Conservation (phyloP, 2,329 filamentous ascomycete species). For the Colletotrichum sp. region DNA sequence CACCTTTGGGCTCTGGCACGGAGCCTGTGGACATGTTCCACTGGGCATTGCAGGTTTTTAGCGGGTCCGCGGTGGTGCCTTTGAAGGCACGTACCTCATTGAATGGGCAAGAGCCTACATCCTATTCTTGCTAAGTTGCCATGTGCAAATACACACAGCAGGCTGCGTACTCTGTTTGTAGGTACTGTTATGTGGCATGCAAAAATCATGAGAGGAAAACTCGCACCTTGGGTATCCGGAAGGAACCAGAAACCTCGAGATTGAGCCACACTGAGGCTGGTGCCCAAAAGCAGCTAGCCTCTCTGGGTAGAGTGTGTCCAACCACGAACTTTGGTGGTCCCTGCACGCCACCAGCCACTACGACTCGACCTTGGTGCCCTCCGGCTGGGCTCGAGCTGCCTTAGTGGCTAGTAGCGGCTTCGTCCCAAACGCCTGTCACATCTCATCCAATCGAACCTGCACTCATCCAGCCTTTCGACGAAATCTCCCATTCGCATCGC, state of each 20-base stretch:
- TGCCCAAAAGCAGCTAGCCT: not conserved
- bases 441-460: slow-evolving; percentile 2
- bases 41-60: not conserved
- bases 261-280: not conserved
- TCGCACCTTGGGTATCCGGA: not conserved
- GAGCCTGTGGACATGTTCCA: not conserved
- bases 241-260: not conserved
- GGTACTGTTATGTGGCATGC: not conserved
- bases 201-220: not conserved
- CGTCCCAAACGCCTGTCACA: not conserved
- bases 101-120: not conserved
- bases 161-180: not conserved
- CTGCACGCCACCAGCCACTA: not conserved
- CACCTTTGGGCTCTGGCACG: not conserved
- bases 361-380: not conserved
- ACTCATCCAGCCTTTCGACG: not conserved
- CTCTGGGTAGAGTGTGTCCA: not conserved
- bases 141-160: not conserved
- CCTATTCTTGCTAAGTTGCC: not conserved
- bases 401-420: not conserved
- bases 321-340: not conserved
- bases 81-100: not conserved
- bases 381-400: not conserved
- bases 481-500: slow-evolving; percentile 5
- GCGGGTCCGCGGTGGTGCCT: not conserved